phyloP scores from a whole-genome alignment of 768 basidiomycete genomes.

The Holtermannia corniformis region DNA sequence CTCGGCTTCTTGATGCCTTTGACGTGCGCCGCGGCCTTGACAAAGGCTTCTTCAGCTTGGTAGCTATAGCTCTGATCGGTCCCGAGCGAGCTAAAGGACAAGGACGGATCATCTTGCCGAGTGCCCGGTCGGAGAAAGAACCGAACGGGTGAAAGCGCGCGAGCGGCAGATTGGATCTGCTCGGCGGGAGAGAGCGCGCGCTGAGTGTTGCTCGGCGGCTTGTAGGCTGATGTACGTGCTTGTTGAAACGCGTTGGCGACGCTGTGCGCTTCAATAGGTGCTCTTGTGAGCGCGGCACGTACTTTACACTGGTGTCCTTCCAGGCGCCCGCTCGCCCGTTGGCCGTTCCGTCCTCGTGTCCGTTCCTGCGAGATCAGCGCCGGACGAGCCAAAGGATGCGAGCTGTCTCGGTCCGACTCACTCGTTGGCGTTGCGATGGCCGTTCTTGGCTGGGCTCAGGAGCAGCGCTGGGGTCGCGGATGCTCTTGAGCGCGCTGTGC shows the following conservation, averaged over 20 bases:
- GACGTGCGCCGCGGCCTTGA: slow-evolving; percentile 12
- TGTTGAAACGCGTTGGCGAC: neutral
- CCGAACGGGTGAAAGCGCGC: slow-evolving; percentile 32
- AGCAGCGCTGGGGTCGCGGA: too few relatives aligned
- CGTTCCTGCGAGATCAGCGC: too few relatives aligned
- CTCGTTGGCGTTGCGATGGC: too few relatives aligned
- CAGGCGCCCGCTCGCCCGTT: neutral
- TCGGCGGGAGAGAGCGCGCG: slow-evolving; percentile 26
- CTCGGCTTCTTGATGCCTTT: slow-evolving; percentile 4
- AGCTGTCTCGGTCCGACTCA: too few relatives aligned
- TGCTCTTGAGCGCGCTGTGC: too few relatives aligned
- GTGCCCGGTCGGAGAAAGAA: slow-evolving; percentile 24
- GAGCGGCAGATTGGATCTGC: slow-evolving; percentile 18
- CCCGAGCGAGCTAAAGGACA: slow-evolving; percentile 23
- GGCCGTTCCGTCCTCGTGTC: neutral
- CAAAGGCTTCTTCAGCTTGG: slow-evolving; percentile 24
- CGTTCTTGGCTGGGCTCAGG: too few relatives aligned
- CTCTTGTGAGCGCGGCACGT: neutral
- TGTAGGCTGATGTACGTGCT: neutral
- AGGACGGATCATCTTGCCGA: slow-evolving; percentile 13
- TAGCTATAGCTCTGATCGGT: slow-evolving; percentile 24
- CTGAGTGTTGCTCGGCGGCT: too few relatives aligned
- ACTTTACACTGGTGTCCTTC: neutral
- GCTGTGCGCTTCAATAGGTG: neutral
- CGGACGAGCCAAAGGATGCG: too few relatives aligned